Conservation (phyloP, 1,139 yeast species). For the Kodamaea suecica region DNA sequence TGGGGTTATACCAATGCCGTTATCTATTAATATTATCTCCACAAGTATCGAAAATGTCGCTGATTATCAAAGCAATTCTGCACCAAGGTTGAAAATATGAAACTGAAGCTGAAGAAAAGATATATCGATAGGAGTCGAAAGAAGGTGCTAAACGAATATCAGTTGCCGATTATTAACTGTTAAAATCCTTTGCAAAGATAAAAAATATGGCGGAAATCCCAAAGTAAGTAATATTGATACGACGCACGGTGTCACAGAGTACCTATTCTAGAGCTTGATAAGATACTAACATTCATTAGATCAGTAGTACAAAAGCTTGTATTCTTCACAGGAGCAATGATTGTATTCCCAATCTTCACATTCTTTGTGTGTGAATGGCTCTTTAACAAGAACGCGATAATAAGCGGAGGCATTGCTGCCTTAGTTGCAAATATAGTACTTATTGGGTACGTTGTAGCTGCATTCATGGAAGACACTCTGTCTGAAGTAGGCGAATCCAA, state of each 20-base stretch:
- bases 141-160: no score
- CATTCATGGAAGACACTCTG: constrained; percentile 75
- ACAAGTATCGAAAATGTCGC: no score
- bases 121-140: no score
- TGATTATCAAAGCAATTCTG: no score
- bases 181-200: no score
- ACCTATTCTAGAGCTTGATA: not conserved
- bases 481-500: constrained; percentile 26
- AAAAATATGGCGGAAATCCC: constrained; percentile 58
- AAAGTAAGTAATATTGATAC: constrained; percentile 37
- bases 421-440: constrained; percentile 81
- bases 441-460: constrained; percentile 80
- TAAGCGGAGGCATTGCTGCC: constrained; percentile 91
- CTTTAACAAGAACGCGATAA: constrained; percentile 54
- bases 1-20: no score
- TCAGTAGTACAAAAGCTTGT: constrained; percentile 69
- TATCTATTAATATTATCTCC: no score
- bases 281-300: constrained; percentile 29
- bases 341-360: constrained; percentile 66
- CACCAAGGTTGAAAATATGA: no score
- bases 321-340: constrained; percentile 88
- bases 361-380: constrained; percentile 65
- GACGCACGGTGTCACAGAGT: no score
- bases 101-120: no score
- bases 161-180: no score